Percentiles rank a stretch among this genome's conserved stretches.
phyloP scores from a whole-genome alignment of 495 filamentous ascomycete species.

The Neurospora pannonica region DNA sequence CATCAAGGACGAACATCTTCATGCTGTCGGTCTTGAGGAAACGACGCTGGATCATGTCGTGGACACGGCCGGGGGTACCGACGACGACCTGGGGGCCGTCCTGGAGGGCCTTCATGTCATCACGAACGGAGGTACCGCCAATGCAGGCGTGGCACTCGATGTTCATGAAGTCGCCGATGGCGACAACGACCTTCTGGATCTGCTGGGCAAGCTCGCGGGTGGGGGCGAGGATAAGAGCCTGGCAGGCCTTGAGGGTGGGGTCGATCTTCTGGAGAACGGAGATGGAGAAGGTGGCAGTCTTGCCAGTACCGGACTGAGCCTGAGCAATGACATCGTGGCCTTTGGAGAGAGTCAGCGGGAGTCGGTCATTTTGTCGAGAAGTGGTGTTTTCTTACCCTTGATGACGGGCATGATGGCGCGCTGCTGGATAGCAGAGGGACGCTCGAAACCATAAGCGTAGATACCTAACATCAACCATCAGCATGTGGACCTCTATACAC shows the following conservation, averaged over 20 bases:
- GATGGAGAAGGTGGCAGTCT: conserved; percentile 98
- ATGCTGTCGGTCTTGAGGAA: conserved; percentile 88
- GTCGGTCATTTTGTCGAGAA: conserved; percentile 6
- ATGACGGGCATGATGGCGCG: conserved; percentile 99
- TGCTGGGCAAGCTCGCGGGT: conserved; percentile 97
- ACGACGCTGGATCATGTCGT: conserved; percentile 97
- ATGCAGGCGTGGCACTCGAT: conserved; percentile 98
- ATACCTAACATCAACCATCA: conserved; percentile 54
- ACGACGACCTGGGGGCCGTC: conserved; percentile 96
- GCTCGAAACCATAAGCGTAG: conserved; percentile 99
- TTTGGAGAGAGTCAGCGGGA: conserved; percentile 30
- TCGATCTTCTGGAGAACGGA: conserved; percentile 93
- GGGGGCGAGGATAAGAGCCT: conserved; percentile 93
- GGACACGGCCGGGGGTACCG: conserved; percentile 89
- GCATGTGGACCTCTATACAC: conserved; percentile 3
- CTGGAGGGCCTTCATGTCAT: conserved; percentile 94
- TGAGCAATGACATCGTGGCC: conserved; percentile 98
- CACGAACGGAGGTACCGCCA: conserved; percentile 92
- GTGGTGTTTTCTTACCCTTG: conserved; percentile 66
- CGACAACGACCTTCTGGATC: conserved; percentile 96
- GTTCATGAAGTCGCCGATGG: conserved; percentile 98
- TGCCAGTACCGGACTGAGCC: conserved; percentile 97
- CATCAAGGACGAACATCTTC: conserved; percentile 97
- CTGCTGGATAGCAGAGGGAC: conserved; percentile 98
- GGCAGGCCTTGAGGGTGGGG: conserved; percentile 72